These are phyloP conservation scores for Hansenula sp. DNA, from an alignment of 1,139 yeast genomes.

Conservation along the genomic window DNA sequence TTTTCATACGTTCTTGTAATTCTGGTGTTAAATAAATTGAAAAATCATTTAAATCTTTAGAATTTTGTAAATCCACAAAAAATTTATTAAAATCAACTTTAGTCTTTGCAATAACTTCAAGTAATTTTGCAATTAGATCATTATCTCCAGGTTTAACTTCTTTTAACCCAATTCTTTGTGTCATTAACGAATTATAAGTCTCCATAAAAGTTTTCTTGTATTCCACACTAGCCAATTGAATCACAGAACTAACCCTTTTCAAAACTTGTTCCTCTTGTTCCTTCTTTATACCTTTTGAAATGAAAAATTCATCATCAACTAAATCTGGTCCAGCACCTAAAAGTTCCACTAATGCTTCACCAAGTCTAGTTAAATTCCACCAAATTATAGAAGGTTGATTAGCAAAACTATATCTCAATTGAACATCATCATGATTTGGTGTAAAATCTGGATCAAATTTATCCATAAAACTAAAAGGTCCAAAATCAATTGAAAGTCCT, in stretches of 20 bases:
- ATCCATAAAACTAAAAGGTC: constrained; percentile 91
- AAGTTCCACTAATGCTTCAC: constrained; percentile 78
- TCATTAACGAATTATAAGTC: constrained; percentile 56
- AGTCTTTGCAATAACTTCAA: constrained; percentile 56
- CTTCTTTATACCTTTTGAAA: constrained; percentile 29
- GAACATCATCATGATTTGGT: constrained; percentile 85
- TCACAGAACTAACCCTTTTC: constrained; percentile 58
- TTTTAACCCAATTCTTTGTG: constrained; percentile 63
- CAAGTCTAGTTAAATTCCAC: constrained; percentile 89
- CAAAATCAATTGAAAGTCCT: constrained; percentile 89
- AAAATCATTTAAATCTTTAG: constrained; percentile 28
- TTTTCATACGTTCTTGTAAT: constrained; percentile 12
- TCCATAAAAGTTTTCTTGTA: constrained; percentile 60
- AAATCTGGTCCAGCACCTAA: constrained; percentile 62
- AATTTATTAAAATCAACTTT: constrained; percentile 79
- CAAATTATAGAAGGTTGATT: constrained; percentile 85
- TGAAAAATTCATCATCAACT: constrained; percentile 36
- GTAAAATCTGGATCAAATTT: constrained; percentile 77
- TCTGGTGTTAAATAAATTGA: constrained; percentile 32
- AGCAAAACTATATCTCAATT: constrained; percentile 66
- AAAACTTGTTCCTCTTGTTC: constrained; percentile 51
- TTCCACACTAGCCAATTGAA: constrained; percentile 60
- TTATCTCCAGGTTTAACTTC: constrained; percentile 38
- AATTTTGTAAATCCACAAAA: constrained; percentile 57
- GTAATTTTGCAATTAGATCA: constrained; percentile 32